phyloP scores from a whole-genome alignment of 345 rosid genomes.

The Psidium friedrichsthalianum region DNA sequence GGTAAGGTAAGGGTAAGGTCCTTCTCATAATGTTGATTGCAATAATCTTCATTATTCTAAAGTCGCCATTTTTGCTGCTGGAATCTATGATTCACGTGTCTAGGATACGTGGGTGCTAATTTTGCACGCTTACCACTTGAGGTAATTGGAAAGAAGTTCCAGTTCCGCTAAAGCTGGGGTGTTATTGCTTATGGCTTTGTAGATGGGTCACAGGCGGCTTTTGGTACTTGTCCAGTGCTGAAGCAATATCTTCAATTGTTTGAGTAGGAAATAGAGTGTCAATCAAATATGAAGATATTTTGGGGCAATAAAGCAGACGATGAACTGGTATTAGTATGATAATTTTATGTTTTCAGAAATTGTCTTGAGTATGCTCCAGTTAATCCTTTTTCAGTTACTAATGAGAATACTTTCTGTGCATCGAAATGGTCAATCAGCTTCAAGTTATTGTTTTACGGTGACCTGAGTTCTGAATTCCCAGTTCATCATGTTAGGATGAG shows the following conservation, averaged over 20 bases:
- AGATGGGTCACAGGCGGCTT: background rate
- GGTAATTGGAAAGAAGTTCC: background rate
- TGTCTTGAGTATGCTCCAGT: background rate
- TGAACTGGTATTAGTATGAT: background rate
- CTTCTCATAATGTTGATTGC: background rate
- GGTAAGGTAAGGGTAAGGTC: too few relatives aligned
- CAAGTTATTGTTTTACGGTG: background rate
- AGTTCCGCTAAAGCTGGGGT: background rate
- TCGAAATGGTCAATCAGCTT: background rate
- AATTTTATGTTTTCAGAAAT: background rate
- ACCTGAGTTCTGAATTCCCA: background rate
- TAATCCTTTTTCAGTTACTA: background rate
- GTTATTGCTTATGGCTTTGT: background rate
- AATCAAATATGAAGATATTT: background rate
- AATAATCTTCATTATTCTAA: background rate
- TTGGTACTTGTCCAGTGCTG: background rate
- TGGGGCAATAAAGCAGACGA: background rate
- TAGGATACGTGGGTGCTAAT: background rate
- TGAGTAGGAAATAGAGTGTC: background rate
- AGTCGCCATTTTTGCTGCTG: background rate
- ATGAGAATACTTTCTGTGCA: background rate
- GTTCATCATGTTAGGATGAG: background rate
- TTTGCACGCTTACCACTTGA: background rate
- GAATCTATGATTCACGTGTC: background rate
- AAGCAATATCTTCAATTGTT: background rate